A percentile compares a stretch with the other conserved stretches of the same genome.
These are phyloP conservation scores for Fragilariopsis cylindrus DNA, from an alignment of 108 stramenopile genomes.

Conservation along the genomic window DNA sequence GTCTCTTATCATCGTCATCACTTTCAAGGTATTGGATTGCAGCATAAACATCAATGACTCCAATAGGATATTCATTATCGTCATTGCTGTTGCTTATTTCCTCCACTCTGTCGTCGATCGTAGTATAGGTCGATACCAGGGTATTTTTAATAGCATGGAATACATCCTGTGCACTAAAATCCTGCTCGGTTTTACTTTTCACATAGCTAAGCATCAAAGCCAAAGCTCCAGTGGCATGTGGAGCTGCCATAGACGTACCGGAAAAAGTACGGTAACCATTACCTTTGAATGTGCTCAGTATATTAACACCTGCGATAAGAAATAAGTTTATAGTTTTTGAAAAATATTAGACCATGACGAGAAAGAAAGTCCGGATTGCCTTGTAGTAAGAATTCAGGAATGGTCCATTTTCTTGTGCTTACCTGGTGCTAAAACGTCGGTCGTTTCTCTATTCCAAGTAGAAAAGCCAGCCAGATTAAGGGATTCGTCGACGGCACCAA, in stretches of 20 bases:
- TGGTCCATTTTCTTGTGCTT: neutral
- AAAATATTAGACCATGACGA: too few species aligned
- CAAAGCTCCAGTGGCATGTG: slow-evolving; percentile 60
- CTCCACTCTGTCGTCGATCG: neutral
- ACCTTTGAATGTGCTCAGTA: slow-evolving; percentile 44
- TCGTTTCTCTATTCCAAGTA: slow-evolving; percentile 38
- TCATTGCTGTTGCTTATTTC: neutral
- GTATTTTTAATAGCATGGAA: slow-evolving; percentile 33
- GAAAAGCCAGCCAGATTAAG: slow-evolving; percentile 42
- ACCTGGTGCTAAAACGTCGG: slow-evolving; percentile 68
- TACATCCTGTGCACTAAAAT: slow-evolving; percentile 31
- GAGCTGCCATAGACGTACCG: slow-evolving; percentile 77
- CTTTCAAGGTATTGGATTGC: slow-evolving; percentile 19
- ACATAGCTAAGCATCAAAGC: slow-evolving; percentile 53
- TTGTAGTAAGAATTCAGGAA: neutral
- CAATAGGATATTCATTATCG: neutral
- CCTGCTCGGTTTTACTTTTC: slow-evolving; percentile 34
- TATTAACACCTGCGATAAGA: slow-evolving; percentile 19
- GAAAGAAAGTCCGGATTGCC: too few species aligned
- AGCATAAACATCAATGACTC: slow-evolving; percentile 27
- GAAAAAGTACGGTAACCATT: slow-evolving; percentile 24
- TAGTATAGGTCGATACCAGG: neutral
- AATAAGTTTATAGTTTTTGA: neutral
- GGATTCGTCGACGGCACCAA: slow-evolving; percentile 42
- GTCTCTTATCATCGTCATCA: neutral